A percentile compares a stretch with the other conserved stretches of the same genome.
These are phyloP conservation scores for Allium fistulosum DNA, from an alignment of 106 monocot species.

Conservation along the genomic window DNA sequence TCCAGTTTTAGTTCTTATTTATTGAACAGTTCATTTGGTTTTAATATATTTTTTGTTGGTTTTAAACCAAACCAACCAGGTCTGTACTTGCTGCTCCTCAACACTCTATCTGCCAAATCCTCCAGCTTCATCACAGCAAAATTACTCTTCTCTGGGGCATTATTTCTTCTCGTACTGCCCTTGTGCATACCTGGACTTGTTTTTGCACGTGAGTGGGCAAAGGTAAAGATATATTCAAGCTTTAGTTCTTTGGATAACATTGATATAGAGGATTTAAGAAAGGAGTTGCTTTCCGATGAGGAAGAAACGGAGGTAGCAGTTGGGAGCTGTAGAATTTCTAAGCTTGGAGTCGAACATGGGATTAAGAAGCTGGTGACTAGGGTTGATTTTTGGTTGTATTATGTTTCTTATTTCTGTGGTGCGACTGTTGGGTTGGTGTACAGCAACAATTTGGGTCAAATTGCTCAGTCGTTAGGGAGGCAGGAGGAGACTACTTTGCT, in stretches of 20 bases:
- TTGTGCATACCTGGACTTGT: conserved; percentile 52
- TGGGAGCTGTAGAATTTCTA: conserved; percentile 18
- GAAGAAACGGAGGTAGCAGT: conserved; percentile 5
- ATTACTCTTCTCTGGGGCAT: conserved; percentile 38
- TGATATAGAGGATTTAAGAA: conserved; percentile 14
- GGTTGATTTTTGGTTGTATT: conserved; percentile 80
- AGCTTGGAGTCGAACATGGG: conserved; percentile 66
- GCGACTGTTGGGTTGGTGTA: conserved; percentile 82
- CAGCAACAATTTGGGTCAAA: conserved; percentile 84
- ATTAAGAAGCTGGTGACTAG: conserved; percentile 29
- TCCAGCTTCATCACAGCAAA: conserved; percentile 18
- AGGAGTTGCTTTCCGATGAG: conserved; percentile 17
- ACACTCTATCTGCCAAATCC: conserved; percentile 17
- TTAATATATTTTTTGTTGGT: no score
- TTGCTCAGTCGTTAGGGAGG: conserved; percentile 60
- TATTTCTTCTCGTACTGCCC: conserved; percentile 52
- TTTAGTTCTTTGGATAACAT: neutral
- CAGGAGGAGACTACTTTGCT: conserved; percentile 31
- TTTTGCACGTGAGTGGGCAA: conserved; percentile 25
- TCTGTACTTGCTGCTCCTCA: conserved; percentile 63
- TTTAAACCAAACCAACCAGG: conserved; percentile 1
- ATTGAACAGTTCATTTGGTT: no score
- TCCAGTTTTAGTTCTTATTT: no score
- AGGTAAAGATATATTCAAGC: conserved; percentile 21
- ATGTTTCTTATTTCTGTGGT: conserved; percentile 69